A percentile compares a stretch with the other conserved stretches of the same genome.
phyloP scores from a whole-genome alignment of 192 early-diverging fungal species.

The Cladochytrium replicatum region DNA sequence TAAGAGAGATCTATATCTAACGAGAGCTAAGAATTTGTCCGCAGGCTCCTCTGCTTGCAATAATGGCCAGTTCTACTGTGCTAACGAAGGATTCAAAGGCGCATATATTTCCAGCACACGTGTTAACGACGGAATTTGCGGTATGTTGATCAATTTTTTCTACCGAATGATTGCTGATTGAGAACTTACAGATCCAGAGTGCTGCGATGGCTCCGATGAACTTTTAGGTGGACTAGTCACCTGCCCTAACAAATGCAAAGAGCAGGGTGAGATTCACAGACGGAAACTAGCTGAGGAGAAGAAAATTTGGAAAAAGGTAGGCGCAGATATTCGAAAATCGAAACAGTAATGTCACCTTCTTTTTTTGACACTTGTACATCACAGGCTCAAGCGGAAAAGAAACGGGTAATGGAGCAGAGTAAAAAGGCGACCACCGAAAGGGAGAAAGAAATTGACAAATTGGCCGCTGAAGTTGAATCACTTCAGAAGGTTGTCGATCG shows the following conservation, averaged over 20 bases:
- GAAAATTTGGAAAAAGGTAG: background rate
- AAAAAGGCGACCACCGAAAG: constrained; percentile 4
- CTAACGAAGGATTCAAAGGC: constrained; percentile 64
- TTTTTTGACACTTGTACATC: no score
- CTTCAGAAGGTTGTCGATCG: constrained; percentile 19
- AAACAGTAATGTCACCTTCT: no score
- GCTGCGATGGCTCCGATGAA: constrained; percentile 96
- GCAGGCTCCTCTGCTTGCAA: constrained; percentile 85
- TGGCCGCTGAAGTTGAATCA: constrained; percentile 29
- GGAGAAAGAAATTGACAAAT: constrained; percentile 6
- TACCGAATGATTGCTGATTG: background rate
- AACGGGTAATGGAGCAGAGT: no score
- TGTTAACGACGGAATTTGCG: constrained; percentile 95
- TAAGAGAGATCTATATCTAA: background rate
- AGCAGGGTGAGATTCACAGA: constrained; percentile 40
- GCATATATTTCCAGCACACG: constrained; percentile 51
- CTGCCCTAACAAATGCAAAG: constrained; percentile 71
- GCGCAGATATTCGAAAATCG: background rate
- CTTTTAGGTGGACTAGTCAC: constrained; percentile 34
- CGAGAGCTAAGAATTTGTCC: constrained; percentile 1
- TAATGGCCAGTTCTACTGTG: constrained; percentile 71
- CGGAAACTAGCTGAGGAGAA: constrained; percentile 10
- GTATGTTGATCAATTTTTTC: constrained; percentile 17
- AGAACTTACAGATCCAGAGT: constrained; percentile 51
- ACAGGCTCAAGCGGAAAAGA: no score